A percentile compares a stretch with the other conserved stretches of the same genome.
Evolutionary conservation across 192 early-diverging fungal genomes (phyloP).

Genomic region (Coemansia sp.): DNA sequence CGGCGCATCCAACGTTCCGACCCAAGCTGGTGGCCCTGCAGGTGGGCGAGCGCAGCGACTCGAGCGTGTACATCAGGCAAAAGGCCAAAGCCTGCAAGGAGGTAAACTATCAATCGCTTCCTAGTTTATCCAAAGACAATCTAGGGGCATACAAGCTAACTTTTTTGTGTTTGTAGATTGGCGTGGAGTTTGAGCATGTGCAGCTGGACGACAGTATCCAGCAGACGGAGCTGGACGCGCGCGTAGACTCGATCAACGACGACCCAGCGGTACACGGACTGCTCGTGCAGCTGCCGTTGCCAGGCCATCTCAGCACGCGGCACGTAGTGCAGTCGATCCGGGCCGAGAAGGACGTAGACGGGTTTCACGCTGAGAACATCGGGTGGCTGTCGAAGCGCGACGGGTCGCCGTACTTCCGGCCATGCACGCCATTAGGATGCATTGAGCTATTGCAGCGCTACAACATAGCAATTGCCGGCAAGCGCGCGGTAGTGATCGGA

Average conservation of each 20-base stretch:
- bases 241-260: slow-evolving; percentile 75
- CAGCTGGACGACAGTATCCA: slow-evolving; percentile 68
- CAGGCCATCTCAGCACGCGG: slow-evolving; percentile 80
- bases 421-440: slow-evolving; percentile 97
- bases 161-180: slow-evolving; percentile 56
- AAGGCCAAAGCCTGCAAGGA: slow-evolving; percentile 90
- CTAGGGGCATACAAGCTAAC: too few species aligned
- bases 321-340: slow-evolving; percentile 85
- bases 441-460: slow-evolving; percentile 81
- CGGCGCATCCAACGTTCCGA: slow-evolving; percentile 66
- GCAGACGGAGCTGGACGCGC: slow-evolving; percentile 69
- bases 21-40: slow-evolving; percentile 91
- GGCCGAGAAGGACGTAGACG: slow-evolving; percentile 95
- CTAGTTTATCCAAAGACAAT: too few species aligned
- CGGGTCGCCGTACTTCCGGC: slow-evolving; percentile 80
- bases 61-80: slow-evolving; percentile 89
- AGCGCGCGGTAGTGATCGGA: slow-evolving; percentile 93
- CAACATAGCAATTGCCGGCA: slow-evolving; percentile 73
- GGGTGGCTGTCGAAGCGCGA: slow-evolving; percentile 86
- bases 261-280: slow-evolving; percentile 90
- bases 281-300: slow-evolving; percentile 94
- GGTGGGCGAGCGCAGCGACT: slow-evolving; percentile 93
- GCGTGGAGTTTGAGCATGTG: slow-evolving; percentile 75
- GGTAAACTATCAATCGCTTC: slow-evolving; percentile 20
- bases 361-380: slow-evolving; percentile 95